Conservation (phyloP, 257 asterid genomes). For the Rhazya stricta region DNA sequence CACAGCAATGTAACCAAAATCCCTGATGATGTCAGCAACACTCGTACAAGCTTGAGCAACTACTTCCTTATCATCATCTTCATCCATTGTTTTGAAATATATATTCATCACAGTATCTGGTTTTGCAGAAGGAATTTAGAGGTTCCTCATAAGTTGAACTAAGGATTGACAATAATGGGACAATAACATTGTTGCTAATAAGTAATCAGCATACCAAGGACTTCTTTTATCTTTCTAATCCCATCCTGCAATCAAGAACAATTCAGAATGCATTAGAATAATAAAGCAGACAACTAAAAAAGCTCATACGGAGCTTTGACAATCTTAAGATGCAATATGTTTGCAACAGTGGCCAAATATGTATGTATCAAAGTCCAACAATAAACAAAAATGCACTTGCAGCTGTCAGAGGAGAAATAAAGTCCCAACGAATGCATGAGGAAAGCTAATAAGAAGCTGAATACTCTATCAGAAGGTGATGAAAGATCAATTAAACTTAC, state of each 20-base stretch:
- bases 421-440: neutral
- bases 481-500: slow-evolving; percentile 49
- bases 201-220: slow-evolving; percentile 58
- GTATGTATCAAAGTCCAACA: too few species aligned
- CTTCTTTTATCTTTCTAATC: slow-evolving; percentile 59
- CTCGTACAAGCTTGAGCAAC: slow-evolving; percentile 96
- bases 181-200: neutral
- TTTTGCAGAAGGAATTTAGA: slow-evolving; percentile 11
- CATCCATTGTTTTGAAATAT: slow-evolving; percentile 75
- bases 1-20: slow-evolving; percentile 74
- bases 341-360: neutral
- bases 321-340: neutral
- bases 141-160: neutral
- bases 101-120: slow-evolving; percentile 79
- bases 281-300: neutral
- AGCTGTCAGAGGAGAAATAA: neutral
- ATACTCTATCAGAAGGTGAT: neutral
- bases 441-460: neutral
- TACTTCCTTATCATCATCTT: slow-evolving; percentile 95
- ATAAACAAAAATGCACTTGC: neutral
- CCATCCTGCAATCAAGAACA: slow-evolving; percentile 62
- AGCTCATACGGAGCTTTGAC: neutral
- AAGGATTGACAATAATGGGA: neutral
- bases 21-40: slow-evolving; percentile 74
- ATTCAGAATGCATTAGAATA: neutral